A percentile compares a stretch with the other conserved stretches of the same genome.
These are phyloP conservation scores for sweet orange (Citrus sinensis) DNA, from an alignment of 345 rosid genomes.

Conservation along the genomic window DVS_A1.0 CM039169.1:30152501-30153000, in stretches of 20 bases:
- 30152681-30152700: background rate
- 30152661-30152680: background rate
- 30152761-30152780: background rate
- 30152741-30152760: background rate
- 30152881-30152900: slow-evolving; percentile 95
- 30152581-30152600: background rate
- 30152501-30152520: background rate
- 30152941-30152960: slow-evolving; percentile 23
- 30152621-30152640: background rate
- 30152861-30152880: slow-evolving; percentile 82
- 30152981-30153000: slow-evolving; percentile 73
- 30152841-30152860: slow-evolving; percentile 99
- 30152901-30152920: slow-evolving; percentile 92
- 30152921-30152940: slow-evolving; percentile 14
- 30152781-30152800: slow-evolving; percentile 6
- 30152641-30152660: background rate
- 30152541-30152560: background rate
- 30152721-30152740: background rate
- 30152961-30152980: slow-evolving; percentile 13
- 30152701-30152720: background rate
- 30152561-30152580: background rate
- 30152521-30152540: background rate
- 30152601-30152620: background rate
- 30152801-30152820: background rate
- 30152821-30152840: slow-evolving; percentile 11